These are phyloP conservation scores for Lenzites betulinus DNA, from an alignment of 768 basidiomycete genomes.

Conservation along the genomic window DNA sequence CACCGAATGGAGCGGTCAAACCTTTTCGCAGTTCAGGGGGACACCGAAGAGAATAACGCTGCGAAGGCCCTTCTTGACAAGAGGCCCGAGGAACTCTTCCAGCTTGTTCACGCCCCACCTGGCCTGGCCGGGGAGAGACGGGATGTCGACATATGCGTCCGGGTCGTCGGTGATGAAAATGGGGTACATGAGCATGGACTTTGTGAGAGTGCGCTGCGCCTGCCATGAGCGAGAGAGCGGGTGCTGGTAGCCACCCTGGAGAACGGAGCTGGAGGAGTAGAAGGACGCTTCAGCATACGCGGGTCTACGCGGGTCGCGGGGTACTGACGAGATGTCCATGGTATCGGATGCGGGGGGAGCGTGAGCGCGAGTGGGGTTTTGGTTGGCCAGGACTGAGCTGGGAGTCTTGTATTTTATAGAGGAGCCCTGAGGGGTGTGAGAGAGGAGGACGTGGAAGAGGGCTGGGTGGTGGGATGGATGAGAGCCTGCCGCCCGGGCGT, in stretches of 20 bases:
- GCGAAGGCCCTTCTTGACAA: constrained; percentile 86
- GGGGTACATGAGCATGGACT: constrained; percentile 98
- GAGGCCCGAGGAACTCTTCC: constrained; percentile 81
- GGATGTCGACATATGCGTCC: constrained; percentile 76
- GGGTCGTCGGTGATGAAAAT: constrained; percentile 98
- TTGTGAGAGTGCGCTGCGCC: constrained; percentile 73
- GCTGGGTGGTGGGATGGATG: constrained; percentile 3
- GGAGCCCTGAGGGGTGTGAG: neutral
- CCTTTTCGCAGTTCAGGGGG: constrained; percentile 79
- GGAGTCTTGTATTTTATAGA: neutral
- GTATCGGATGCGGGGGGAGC: neutral
- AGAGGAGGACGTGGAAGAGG: neutral
- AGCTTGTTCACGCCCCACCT: constrained; percentile 96
- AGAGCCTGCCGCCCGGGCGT: constrained; percentile 1
- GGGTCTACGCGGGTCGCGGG: neutral
- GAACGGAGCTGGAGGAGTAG: constrained; percentile 55
- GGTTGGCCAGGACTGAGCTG: neutral
- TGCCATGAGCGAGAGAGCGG: constrained; percentile 90
- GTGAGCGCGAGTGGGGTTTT: neutral
- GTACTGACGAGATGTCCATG: constrained; percentile 24
- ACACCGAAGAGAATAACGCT: constrained; percentile 97
- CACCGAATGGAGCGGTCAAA: constrained; percentile 29
- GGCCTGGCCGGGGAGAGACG: constrained; percentile 80
- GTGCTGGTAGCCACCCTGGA: constrained; percentile 94
- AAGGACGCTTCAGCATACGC: neutral